These are phyloP conservation scores for Raffaelea ambrosiae DNA, from an alignment of 2,329 filamentous ascomycete genomes.

Conservation along the genomic window DNA sequence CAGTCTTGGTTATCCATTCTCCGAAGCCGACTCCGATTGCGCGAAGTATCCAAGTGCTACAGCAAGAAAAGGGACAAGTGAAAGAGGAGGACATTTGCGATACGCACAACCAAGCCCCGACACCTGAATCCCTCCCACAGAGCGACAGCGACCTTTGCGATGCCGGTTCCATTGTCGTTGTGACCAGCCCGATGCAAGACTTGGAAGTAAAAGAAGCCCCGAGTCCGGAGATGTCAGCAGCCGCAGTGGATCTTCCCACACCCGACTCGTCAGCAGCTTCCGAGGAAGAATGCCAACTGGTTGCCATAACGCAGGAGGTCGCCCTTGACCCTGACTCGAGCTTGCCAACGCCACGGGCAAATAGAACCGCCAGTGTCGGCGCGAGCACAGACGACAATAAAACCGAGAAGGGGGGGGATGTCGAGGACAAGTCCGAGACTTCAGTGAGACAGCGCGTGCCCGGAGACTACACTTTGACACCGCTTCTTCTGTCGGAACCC, in stretches of 20 bases:
- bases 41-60: constrained; percentile 17
- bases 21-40: constrained; percentile 24
- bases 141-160: constrained; percentile 3
- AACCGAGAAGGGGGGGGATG: neutral
- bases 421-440: neutral
- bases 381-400: neutral
- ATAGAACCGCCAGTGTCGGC: neutral
- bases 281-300: constrained; percentile 3
- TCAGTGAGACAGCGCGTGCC: constrained; percentile 38
- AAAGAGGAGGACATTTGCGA: constrained; percentile 2
- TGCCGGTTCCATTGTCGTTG: neutral
- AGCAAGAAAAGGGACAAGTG: constrained; percentile 19
- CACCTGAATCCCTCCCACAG: constrained; percentile 7
- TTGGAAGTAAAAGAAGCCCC: no score
- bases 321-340: neutral
- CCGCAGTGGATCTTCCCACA: constrained; percentile 2
- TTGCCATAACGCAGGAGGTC: neutral
- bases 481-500: constrained; percentile 64
- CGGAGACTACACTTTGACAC: constrained; percentile 77
- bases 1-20: constrained; percentile 25
- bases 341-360: neutral
- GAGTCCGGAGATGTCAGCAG: neutral
- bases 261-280: constrained; percentile 6
- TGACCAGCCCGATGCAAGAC: neutral
- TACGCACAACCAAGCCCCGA: constrained; percentile 9